Percentiles rank a stretch among this genome's conserved stretches.
Evolutionary conservation across 208 protist species (phyloP).

Genomic region (Spongospora subterranea): DNA sequence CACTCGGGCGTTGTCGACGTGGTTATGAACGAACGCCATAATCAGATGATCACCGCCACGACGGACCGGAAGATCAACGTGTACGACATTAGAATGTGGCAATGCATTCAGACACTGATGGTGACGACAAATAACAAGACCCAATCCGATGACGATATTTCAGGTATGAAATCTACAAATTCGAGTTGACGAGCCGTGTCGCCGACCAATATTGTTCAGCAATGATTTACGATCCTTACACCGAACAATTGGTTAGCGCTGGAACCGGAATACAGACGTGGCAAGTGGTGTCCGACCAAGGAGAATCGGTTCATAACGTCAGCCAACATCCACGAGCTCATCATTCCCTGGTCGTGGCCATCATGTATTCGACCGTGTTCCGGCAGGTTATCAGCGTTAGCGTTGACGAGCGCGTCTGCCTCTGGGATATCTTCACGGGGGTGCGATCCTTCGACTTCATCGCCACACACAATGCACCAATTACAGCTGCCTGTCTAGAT

Average conservation of each 20-base stretch:
- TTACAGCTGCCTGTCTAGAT: constrained; percentile 42
- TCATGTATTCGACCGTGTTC: not conserved
- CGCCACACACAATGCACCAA: constrained; percentile 20
- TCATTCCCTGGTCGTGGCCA: constrained; percentile 30
- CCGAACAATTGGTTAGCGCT: not conserved
- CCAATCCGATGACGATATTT: not conserved
- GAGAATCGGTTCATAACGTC: not conserved
- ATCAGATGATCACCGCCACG: constrained; percentile 42
- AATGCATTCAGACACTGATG: constrained; percentile 25
- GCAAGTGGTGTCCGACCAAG: constrained; percentile 34
- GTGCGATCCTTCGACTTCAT: constrained; percentile 22
- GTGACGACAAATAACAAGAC: not conserved
- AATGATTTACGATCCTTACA: not conserved
- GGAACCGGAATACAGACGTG: constrained; percentile 12
- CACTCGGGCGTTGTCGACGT: constrained; percentile 41
- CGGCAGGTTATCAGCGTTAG: constrained; percentile 9
- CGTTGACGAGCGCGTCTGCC: constrained; percentile 49
- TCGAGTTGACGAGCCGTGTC: not conserved
- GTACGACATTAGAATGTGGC: constrained; percentile 31
- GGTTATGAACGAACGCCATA: constrained; percentile 11
- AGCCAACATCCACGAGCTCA: constrained; percentile 6
- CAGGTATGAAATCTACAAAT: not conserved
- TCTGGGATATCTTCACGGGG: constrained; percentile 42
- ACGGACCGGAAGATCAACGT: constrained; percentile 26
- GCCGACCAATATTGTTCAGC: not conserved